Evolutionary conservation across 345 rosid genomes (phyloP).

Genomic region (Erucastrum elatum): DNA sequence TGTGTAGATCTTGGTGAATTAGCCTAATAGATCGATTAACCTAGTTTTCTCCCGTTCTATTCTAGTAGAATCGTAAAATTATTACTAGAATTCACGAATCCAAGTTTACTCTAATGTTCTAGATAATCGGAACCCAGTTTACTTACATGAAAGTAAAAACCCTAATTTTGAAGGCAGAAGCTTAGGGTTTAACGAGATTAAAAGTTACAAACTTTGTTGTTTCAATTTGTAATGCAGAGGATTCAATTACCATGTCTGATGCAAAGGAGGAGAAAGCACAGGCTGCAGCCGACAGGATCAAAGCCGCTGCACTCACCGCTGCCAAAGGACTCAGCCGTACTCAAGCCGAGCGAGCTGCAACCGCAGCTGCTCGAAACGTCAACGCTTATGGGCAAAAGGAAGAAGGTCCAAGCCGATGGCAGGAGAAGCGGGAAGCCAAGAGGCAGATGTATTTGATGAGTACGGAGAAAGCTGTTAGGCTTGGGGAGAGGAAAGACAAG

Average conservation of each 20-base stretch:
- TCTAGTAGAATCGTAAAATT: not conserved
- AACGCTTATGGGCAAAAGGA: constrained; percentile 98
- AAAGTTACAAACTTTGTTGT: not conserved
- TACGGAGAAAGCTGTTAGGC: constrained; percentile 86
- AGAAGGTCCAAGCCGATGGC: constrained; percentile 99
- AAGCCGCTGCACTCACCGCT: constrained; percentile 86
- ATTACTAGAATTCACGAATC: not conserved
- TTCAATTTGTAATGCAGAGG: constrained; percentile 1
- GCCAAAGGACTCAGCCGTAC: constrained; percentile 95
- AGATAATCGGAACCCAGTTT: not conserved
- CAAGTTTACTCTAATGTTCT: not conserved
- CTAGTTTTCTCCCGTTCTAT: not conserved
- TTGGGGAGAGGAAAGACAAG: constrained; percentile 96
- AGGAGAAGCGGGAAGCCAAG: constrained; percentile 94
- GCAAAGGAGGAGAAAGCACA: constrained; percentile 83
- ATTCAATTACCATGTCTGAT: constrained; percentile 58
- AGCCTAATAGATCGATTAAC: not conserved
- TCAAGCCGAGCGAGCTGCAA: constrained; percentile 93
- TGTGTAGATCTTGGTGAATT: constrained; percentile 23
- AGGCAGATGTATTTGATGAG: constrained; percentile 99
- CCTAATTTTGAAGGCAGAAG: not conserved
- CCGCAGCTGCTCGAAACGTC: constrained; percentile 93
- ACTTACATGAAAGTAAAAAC: not conserved
- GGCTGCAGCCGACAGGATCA: constrained; percentile 88
- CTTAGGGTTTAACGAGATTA: not conserved